Evolutionary conservation across 192 early-diverging fungal genomes (phyloP).

Genomic region (Entophlyctis luteolus): DNA sequence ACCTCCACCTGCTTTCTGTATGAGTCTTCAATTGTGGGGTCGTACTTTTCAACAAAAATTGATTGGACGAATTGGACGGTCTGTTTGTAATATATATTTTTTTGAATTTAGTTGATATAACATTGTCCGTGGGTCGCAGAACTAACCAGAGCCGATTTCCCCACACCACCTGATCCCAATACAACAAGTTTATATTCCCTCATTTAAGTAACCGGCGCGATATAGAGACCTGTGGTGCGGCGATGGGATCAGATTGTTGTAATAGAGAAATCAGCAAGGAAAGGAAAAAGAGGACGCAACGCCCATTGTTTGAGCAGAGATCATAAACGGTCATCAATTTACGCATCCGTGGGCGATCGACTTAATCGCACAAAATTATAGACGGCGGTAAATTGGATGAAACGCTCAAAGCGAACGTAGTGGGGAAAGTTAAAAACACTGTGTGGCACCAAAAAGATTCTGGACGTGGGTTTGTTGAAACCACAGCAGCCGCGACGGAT

Average conservation of each 20-base stretch:
- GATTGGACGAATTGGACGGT: constrained; percentile 63
- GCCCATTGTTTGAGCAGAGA: background rate
- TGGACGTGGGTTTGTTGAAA: no score
- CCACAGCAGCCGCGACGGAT: no score
- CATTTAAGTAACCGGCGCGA: constrained; percentile 47
- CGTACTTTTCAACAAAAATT: constrained; percentile 88
- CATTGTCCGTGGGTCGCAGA: background rate
- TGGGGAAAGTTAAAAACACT: no score
- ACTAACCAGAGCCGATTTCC: constrained; percentile 75
- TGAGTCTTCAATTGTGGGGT: constrained; percentile 98
- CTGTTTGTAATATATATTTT: constrained; percentile 26
- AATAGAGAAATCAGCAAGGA: background rate
- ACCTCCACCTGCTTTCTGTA: constrained; percentile 97
- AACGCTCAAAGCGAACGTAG: no score
- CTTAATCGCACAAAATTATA: background rate
- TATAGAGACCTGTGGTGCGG: background rate
- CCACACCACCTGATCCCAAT: constrained; percentile 89
- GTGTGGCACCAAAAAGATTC: no score
- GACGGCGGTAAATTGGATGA: no score
- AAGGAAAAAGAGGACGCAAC: background rate
- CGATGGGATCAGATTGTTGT: background rate
- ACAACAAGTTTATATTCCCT: constrained; percentile 95
- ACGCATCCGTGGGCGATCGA: background rate
- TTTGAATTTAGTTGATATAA: background rate
- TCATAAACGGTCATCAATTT: background rate